phyloP scores from a whole-genome alignment of 2,329 filamentous ascomycete species.

The Fusarium continuum region DNA sequence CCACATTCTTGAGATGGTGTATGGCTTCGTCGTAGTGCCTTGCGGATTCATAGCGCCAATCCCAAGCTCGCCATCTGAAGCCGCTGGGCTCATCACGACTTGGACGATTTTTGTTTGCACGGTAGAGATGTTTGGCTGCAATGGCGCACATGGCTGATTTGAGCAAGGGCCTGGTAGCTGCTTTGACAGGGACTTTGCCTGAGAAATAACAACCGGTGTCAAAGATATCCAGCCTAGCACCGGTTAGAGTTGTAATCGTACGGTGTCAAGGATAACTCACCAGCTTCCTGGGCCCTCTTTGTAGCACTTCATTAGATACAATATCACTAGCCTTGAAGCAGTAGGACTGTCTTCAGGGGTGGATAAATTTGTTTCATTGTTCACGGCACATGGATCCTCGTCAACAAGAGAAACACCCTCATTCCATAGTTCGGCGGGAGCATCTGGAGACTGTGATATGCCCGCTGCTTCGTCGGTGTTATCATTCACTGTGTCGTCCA shows the following conservation, averaged over 20 bases:
- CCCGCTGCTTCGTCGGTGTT: background rate
- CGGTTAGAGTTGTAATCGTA: accelerated
- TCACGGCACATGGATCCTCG: accelerated
- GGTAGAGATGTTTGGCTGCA: constrained; percentile 32
- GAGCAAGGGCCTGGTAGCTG: constrained; percentile 21
- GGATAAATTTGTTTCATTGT: background rate
- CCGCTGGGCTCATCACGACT: background rate
- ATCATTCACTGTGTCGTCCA: background rate
- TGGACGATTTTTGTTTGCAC: background rate
- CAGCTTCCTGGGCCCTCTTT: constrained; percentile 36
- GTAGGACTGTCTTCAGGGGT: background rate
- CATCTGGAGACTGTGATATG: background rate
- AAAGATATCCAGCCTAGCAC: constrained; percentile 34
- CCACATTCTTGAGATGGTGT: constrained; percentile 17
- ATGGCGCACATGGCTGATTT: constrained; percentile 38
- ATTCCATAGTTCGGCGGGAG: accelerated
- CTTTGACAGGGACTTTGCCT: constrained; percentile 37
- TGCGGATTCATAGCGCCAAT: constrained; percentile 37
- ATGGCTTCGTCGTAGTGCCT: constrained; percentile 39
- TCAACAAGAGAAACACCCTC: accelerated
- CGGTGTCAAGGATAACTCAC: background rate
- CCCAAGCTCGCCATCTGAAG: background rate
- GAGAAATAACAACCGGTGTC: constrained; percentile 40
- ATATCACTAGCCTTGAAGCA: background rate
- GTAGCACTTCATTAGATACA: constrained; percentile 31